phyloP scores from a whole-genome alignment of 768 basidiomycete species.

The Podaxis mareebaensis region DNA sequence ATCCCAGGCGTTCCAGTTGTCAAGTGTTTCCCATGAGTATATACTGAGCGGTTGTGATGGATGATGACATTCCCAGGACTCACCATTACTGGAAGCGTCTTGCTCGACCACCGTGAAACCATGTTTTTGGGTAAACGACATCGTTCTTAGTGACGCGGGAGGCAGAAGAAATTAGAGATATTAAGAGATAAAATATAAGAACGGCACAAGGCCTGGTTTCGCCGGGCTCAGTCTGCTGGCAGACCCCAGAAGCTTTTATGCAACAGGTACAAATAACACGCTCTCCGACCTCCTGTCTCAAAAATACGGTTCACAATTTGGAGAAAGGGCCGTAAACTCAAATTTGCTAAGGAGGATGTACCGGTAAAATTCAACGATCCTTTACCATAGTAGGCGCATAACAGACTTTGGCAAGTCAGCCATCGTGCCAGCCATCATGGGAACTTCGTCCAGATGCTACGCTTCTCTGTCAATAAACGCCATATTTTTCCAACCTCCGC shows the following conservation, averaged over 20 bases:
- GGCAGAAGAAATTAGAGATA: not conserved
- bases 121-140: not conserved
- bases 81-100: conserved; percentile 12
- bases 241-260: not conserved
- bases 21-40: conserved; percentile 15
- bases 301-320: no score
- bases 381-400: not conserved
- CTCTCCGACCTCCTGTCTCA: no score
- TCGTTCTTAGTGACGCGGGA: not conserved
- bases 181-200: not conserved
- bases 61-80: conserved; percentile 16
- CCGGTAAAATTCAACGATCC: not conserved
- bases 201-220: not conserved
- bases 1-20: not conserved
- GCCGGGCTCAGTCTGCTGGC: not conserved
- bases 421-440: not conserved
- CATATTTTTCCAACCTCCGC: conserved; percentile 11
- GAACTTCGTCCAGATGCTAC: not conserved
- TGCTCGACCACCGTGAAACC: not conserved
- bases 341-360: no score
- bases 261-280: conserved; percentile 1
- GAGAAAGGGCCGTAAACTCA: no score
- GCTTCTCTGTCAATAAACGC: not conserved
- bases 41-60: conserved; percentile 11
- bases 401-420: not conserved